Percentiles rank a stretch among this genome's conserved stretches.
These are phyloP conservation scores for Cyclospora cayetanensis DNA, from an alignment of 169 alveolate species.

Conservation along the genomic window DNA sequence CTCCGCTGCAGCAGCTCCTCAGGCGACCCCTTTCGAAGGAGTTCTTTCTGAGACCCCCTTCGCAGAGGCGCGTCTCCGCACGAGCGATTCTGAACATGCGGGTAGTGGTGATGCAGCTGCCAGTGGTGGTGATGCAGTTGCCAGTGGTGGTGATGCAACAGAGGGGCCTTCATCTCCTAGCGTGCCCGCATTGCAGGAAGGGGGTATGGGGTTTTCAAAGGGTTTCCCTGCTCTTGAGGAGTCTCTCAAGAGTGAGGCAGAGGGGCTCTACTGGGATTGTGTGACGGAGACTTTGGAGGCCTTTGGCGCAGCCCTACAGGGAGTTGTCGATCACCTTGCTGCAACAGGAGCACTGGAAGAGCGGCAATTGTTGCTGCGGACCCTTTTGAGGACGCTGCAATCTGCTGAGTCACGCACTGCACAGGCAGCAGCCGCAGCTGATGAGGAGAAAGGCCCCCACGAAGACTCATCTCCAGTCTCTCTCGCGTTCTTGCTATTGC, in stretches of 20 bases:
- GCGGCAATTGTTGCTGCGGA: slow-evolving; percentile 36
- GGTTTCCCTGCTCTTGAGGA: too few relatives aligned
- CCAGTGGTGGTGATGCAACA: too few relatives aligned
- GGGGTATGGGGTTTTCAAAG: too few relatives aligned
- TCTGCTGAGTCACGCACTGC: slow-evolving; percentile 31
- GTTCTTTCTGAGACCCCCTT: not conserved
- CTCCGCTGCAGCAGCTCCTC: slow-evolving; percentile 10
- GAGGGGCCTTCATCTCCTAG: too few relatives aligned
- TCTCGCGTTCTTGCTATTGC: slow-evolving; percentile 17
- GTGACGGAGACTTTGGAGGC: slow-evolving; percentile 32
- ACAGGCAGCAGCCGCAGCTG: slow-evolving; percentile 32
- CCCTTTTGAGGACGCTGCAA: slow-evolving; percentile 29
- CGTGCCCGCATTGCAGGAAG: too few relatives aligned
- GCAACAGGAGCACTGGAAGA: slow-evolving; percentile 34
- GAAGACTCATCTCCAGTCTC: not conserved
- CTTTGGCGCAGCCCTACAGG: not conserved
- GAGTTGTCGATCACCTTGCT: not conserved
- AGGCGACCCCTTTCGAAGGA: not conserved
- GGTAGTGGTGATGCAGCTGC: too few relatives aligned
- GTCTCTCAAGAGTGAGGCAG: too few relatives aligned
- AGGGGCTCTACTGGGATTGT: slow-evolving; percentile 39
- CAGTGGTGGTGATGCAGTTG: too few relatives aligned
- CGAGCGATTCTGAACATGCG: not conserved
- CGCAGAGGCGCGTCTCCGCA: not conserved
- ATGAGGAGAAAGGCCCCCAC: not conserved